Percentiles rank a stretch among this genome's conserved stretches.
Conservation (phyloP, 768 basidiomycete genomes). For the Mycena galericulata region DNA sequence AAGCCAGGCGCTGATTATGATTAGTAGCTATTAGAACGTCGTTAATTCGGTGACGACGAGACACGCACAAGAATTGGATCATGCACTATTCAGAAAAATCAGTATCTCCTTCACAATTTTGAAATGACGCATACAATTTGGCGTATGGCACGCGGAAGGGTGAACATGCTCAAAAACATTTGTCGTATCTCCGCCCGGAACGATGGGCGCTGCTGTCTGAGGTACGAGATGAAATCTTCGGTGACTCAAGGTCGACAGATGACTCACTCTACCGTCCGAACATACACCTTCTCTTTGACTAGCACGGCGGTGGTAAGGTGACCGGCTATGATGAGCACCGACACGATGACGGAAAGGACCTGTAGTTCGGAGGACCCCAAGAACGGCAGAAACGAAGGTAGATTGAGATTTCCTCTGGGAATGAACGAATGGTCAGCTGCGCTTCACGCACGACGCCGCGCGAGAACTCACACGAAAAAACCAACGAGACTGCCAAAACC, state of each 20-base stretch:
- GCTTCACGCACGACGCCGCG: neutral
- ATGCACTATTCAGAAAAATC: conserved; percentile 61
- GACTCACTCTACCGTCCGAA: conserved; percentile 45
- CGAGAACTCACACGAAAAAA: conserved; percentile 83
- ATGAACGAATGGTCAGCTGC: neutral
- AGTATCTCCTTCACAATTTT: no score
- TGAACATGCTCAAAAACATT: conserved; percentile 78
- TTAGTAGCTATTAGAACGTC: neutral
- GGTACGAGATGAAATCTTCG: conserved; percentile 6
- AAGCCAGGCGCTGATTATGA: conserved; percentile 72
- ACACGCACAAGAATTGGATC: conserved; percentile 84
- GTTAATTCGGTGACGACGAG: neutral
- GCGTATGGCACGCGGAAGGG: conserved; percentile 79
- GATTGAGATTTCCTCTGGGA: conserved; percentile 81
- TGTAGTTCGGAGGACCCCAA: conserved; percentile 85
- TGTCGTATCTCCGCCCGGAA: conserved; percentile 63
- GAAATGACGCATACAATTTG: conserved; percentile 68
- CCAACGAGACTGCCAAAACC: conserved; percentile 88
- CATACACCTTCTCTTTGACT: conserved; percentile 81
- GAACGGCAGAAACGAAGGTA: conserved; percentile 76
- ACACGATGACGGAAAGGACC: conserved; percentile 82
- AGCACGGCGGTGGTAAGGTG: conserved; percentile 71
- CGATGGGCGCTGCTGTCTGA: conserved; percentile 44
- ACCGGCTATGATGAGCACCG: conserved; percentile 70
- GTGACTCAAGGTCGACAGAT: neutral